These are phyloP conservation scores for Serendipita sp. DNA, from an alignment of 768 basidiomycete genomes.

Conservation along the genomic window DNA sequence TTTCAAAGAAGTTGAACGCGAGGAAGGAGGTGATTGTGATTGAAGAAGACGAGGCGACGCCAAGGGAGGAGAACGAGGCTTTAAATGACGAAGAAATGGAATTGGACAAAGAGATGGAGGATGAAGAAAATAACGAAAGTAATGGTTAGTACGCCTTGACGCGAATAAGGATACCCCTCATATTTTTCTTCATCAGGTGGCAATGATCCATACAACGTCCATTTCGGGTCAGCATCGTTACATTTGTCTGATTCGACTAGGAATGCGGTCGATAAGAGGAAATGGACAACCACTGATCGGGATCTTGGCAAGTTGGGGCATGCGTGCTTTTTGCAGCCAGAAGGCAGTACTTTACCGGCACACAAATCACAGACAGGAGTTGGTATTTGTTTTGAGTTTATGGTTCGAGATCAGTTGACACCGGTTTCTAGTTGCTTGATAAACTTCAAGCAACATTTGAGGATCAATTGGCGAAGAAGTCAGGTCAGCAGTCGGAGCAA, in stretches of 20 bases:
- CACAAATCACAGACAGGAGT: constrained; percentile 16
- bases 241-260: constrained; percentile 35
- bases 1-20: constrained; percentile 54
- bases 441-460: constrained; percentile 42
- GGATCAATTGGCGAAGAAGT: constrained; percentile 35
- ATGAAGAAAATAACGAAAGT: constrained; percentile 3
- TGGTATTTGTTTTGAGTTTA: constrained; percentile 9
- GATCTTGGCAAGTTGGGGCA: constrained; percentile 44
- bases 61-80: constrained; percentile 3
- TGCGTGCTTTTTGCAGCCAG: constrained; percentile 34
- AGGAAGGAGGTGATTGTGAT: constrained; percentile 26
- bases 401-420: not conserved
- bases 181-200: constrained; percentile 4
- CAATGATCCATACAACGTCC: constrained; percentile 46
- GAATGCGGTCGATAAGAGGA: constrained; percentile 33
- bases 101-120: constrained; percentile 14
- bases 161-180: constrained; percentile 1
- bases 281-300: constrained; percentile 40
- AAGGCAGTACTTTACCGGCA: constrained; percentile 19
- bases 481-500: constrained; percentile 27
- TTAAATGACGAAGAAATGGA: constrained; percentile 13
- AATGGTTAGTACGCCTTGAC: constrained; percentile 8
- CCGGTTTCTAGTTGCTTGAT: constrained; percentile 33
- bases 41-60: constrained; percentile 7
- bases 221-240: constrained; percentile 52